phyloP scores from a whole-genome alignment of 2,329 filamentous ascomycete genomes.

The Botryotinia calthae region DNA sequence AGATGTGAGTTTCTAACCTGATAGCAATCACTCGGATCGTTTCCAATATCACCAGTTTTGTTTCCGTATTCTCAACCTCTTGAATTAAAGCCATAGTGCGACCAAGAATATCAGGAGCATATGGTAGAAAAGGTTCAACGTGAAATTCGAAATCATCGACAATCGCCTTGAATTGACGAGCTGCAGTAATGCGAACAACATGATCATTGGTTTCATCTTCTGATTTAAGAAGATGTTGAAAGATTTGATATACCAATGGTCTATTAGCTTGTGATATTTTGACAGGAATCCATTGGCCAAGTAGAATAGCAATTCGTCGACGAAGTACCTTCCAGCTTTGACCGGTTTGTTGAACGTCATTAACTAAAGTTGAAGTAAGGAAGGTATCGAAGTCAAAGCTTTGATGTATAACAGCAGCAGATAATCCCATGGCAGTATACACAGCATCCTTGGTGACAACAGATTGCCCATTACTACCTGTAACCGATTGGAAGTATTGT shows the following conservation, averaged over 20 bases:
- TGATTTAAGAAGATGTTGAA: slow-evolving; percentile 77
- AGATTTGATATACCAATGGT: slow-evolving; percentile 81
- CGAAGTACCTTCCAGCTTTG: slow-evolving; percentile 75
- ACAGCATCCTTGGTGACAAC: slow-evolving; percentile 89
- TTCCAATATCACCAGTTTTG: slow-evolving; percentile 84
- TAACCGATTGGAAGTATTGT: slow-evolving; percentile 76
- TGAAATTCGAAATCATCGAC: slow-evolving; percentile 84
- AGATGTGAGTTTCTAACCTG: slow-evolving; percentile 72
- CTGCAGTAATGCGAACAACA: slow-evolving; percentile 88
- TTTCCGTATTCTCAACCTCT: slow-evolving; percentile 78
- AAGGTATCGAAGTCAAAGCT: slow-evolving; percentile 82
- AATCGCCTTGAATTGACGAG: slow-evolving; percentile 75
- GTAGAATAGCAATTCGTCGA: slow-evolving; percentile 80
- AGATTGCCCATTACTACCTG: slow-evolving; percentile 59
- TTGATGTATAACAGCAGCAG: slow-evolving; percentile 71
- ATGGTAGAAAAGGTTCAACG: slow-evolving; percentile 71
- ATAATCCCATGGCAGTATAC: slow-evolving; percentile 87
- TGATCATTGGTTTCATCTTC: slow-evolving; percentile 80
- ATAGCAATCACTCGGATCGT: slow-evolving; percentile 80
- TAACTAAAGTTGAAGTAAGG: slow-evolving; percentile 69
- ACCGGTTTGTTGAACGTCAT: slow-evolving; percentile 67
- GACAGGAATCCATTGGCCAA: slow-evolving; percentile 86
- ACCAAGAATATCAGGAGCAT: slow-evolving; percentile 68
- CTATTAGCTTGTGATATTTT: slow-evolving; percentile 67
- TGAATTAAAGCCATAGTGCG: slow-evolving; percentile 75